Evolutionary conservation across 768 basidiomycete species (phyloP).

Genomic region (Tylopilus sp.): DNA sequence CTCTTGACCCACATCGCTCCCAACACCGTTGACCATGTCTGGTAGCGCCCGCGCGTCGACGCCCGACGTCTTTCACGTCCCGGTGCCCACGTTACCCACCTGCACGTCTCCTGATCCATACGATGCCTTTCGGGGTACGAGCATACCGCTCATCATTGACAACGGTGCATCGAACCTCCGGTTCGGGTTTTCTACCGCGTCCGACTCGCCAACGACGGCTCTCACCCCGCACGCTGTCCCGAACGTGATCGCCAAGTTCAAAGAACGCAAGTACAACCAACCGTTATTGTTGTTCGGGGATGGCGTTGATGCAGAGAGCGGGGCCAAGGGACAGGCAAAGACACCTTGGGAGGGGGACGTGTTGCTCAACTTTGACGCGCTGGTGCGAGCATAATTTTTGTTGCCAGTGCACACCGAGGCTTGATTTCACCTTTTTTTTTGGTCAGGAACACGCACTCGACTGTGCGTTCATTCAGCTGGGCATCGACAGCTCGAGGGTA

Average conservation of each 20-base stretch:
- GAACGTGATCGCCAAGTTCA: slow-evolving; percentile 82
- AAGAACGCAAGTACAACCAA: slow-evolving; percentile 81
- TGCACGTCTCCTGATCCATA: slow-evolving; percentile 45
- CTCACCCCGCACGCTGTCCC: slow-evolving; percentile 52
- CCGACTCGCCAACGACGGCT: background rate
- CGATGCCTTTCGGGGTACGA: slow-evolving; percentile 42
- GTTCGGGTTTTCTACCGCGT: slow-evolving; percentile 72
- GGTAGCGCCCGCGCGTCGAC: slow-evolving; percentile 8
- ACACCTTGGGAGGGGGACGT: slow-evolving; percentile 95
- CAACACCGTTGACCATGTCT: slow-evolving; percentile 12
- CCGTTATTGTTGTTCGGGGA: slow-evolving; percentile 86
- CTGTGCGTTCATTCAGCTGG: slow-evolving; percentile 84
- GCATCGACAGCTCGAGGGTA: slow-evolving; percentile 71
- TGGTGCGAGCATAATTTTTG: slow-evolving; percentile 48
- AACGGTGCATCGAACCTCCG: slow-evolving; percentile 82
- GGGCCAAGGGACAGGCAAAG: slow-evolving; percentile 71
- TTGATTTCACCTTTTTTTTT: slow-evolving; percentile 25
- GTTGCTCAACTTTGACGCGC: slow-evolving; percentile 83
- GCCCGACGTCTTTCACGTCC: slow-evolving; percentile 18
- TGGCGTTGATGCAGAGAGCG: slow-evolving; percentile 83
- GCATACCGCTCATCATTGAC: slow-evolving; percentile 79
- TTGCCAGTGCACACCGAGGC: background rate
- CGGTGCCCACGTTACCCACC: slow-evolving; percentile 28
- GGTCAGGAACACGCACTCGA: slow-evolving; percentile 93
- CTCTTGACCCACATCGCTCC: background rate